These are phyloP conservation scores for Claviceps capensis DNA, from an alignment of 2,329 filamentous ascomycete genomes.

Conservation along the genomic window DNA sequence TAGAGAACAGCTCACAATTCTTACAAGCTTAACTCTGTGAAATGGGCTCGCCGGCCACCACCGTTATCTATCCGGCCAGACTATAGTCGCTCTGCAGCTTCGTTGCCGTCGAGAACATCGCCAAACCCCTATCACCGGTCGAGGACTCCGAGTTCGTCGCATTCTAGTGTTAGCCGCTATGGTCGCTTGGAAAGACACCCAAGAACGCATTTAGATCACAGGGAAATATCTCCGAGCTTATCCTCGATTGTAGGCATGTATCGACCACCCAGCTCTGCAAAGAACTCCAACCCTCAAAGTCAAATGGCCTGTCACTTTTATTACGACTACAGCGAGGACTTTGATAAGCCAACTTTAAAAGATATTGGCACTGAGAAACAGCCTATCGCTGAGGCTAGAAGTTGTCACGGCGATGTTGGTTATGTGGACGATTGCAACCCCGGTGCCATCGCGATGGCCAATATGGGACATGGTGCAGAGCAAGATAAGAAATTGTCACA, in stretches of 20 bases:
- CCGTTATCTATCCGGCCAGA: conserved; percentile 27
- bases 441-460: background rate
- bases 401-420: background rate
- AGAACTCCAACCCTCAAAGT: conserved; percentile 14
- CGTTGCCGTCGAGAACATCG: conserved; percentile 20
- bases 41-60: conserved; percentile 21
- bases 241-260: conserved; percentile 39
- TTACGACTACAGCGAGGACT: conserved; percentile 40
- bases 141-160: conserved; percentile 24
- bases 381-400: conserved; percentile 7
- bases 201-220: conserved; percentile 23
- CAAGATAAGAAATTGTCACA: background rate
- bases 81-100: conserved; percentile 26
- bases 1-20: conserved; percentile 32
- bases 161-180: conserved; percentile 12
- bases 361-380: conserved; percentile 7
- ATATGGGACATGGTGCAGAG: background rate
- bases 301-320: conserved; percentile 26
- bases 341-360: conserved; percentile 21
- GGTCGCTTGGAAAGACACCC: conserved; percentile 18
- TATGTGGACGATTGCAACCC: background rate
- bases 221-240: conserved; percentile 31
- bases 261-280: conserved; percentile 14
- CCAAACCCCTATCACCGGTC: conserved; percentile 15
- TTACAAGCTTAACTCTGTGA: conserved; percentile 24